phyloP scores from a whole-genome alignment of 805 yeast genomes.

The Lipomyces starkeyi region DNA sequence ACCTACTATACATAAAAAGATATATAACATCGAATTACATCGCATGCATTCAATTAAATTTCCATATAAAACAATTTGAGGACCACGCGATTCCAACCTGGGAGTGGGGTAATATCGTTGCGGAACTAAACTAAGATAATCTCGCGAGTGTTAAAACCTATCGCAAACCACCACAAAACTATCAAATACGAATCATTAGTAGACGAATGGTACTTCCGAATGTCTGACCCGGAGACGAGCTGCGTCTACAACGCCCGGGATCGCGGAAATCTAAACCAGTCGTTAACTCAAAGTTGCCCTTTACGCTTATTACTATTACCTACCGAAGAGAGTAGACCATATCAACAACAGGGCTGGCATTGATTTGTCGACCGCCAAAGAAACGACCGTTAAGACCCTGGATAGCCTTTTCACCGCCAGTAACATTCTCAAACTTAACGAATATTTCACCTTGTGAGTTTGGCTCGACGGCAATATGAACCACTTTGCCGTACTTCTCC shows the following conservation, averaged over 20 bases:
- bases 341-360: slow-evolving; percentile 44
- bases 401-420: slow-evolving; percentile 42
- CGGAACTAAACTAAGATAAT: not conserved
- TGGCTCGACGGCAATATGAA: slow-evolving; percentile 44
- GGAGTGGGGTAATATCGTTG: not conserved
- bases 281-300: not conserved
- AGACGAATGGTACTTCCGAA: not conserved
- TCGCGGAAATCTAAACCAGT: slow-evolving; percentile 37
- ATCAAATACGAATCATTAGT: not conserved
- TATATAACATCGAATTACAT: not conserved
- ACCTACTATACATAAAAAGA: not conserved
- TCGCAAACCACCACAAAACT: not conserved
- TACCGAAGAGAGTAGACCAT: slow-evolving; percentile 44
- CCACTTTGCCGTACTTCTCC: slow-evolving; percentile 46
- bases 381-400: slow-evolving; percentile 46
- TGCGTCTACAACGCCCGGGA: slow-evolving; percentile 25
- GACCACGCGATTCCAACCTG: not conserved
- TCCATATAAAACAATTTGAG: not conserved
- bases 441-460: slow-evolving; percentile 45
- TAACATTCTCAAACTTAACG: slow-evolving; percentile 42
- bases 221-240: not conserved
- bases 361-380: slow-evolving; percentile 46
- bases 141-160: not conserved
- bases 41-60: not conserved
- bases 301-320: slow-evolving; percentile 9